Base-by-base conservation (phyloP, 768 basidiomycete species). In the Atractiella rhizophila region DNA sequence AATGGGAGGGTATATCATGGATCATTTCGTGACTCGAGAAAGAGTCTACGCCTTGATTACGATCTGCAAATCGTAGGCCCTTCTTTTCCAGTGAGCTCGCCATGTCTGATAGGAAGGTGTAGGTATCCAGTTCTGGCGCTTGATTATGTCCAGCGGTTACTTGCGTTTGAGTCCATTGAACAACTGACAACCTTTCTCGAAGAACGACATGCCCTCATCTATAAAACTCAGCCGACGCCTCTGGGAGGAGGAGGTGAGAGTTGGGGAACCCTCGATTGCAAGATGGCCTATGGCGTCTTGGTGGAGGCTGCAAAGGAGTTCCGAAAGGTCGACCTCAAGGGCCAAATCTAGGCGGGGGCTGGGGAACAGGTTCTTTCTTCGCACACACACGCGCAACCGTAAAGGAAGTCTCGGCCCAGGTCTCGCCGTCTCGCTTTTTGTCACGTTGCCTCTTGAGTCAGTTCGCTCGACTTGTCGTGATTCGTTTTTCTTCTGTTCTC, bases 1-100 rank as follows among this genome's bases (percentile, higher is more conserved):
- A 56, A 96, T 96, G 91, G 82, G 83, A 28, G 85, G 71, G 40
- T 96, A 96, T 59, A 83, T 98, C 54, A 91, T 98, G 81, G 91
- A 96, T 60, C 85, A 94, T 59, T 94, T 96, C 58, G 76, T 94
- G 53, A 71, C 74, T 53, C 69, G 91, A 52, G 91, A 96, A 62
- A 65, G 91, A 44, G 68, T 76, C 42, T 70, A 71, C 44, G 85
- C 83, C 2, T 58, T 98, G 46, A 70, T 82, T 55, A 71, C 77
- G 49, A 86, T 98, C 63, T 70, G 79, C 24, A 91, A 78, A 69
- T 77, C 80, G 91, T 96, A 51, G 54, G 86, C 68, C 27, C 1
- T 39, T 13, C 19, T 5, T 20, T 35, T 20, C 19, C n/a, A n/a
- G n/a, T n/a, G n/a, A n/a, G n/a, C n/a, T n/a, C n/a, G 13, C 20